phyloP scores from a whole-genome alignment of 768 basidiomycete genomes.

The Amanita polypyramis region DNA sequence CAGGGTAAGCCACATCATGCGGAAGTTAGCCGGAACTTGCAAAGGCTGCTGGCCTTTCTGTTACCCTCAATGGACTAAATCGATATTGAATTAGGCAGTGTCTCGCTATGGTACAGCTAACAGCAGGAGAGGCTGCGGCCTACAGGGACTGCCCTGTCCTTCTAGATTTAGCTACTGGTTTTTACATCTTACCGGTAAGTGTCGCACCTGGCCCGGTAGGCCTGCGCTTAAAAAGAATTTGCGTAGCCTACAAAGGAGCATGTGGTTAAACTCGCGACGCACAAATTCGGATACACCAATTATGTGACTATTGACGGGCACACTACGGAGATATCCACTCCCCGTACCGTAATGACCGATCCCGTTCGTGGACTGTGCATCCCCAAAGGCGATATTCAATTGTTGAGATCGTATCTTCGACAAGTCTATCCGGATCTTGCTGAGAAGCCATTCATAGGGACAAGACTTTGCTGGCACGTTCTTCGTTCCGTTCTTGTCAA shows the following conservation, averaged over 20 bases:
- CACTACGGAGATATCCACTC: slow-evolving; percentile 46
- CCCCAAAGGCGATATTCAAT: slow-evolving; percentile 41
- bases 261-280: slow-evolving; percentile 71
- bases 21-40: neutral
- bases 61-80: neutral
- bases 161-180: slow-evolving; percentile 61
- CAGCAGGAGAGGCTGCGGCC: slow-evolving; percentile 47
- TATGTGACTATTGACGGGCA: slow-evolving; percentile 17
- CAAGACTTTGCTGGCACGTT: slow-evolving; percentile 81
- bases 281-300: slow-evolving; percentile 63
- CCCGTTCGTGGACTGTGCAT: slow-evolving; percentile 50
- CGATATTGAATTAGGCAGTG: slow-evolving; percentile 51
- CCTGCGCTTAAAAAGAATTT: neutral
- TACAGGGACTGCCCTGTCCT: slow-evolving; percentile 63
- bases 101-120: slow-evolving; percentile 70
- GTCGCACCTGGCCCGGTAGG: slow-evolving; percentile 12
- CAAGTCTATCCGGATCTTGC: slow-evolving; percentile 71
- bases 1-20: slow-evolving; percentile 46
- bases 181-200: slow-evolving; percentile 69
- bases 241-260: slow-evolving; percentile 34
- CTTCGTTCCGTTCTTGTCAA: slow-evolving; percentile 5
- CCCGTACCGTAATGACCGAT: slow-evolving; percentile 62
- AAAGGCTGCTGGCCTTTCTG: neutral
- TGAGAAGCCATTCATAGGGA: slow-evolving; percentile 56
- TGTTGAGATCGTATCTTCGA: slow-evolving; percentile 41